phyloP scores from a whole-genome alignment of 2,329 filamentous ascomycete species.

The Alternaria metachromatica region DNA sequence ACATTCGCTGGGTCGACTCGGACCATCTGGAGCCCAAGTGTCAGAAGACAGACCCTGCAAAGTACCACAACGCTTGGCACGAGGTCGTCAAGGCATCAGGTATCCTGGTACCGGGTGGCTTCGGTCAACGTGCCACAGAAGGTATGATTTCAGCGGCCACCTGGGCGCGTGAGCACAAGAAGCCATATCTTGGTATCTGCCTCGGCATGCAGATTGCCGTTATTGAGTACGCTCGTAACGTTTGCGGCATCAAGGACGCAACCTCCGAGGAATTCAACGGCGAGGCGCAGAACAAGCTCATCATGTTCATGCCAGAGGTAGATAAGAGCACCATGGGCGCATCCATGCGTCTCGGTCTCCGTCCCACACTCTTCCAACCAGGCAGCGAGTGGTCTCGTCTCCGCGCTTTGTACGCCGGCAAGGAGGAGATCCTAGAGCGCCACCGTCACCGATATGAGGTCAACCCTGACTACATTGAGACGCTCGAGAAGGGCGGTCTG shows the following conservation, averaged over 20 bases:
- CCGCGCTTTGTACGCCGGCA: slow-evolving; percentile 72
- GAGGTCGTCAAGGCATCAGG: slow-evolving; percentile 73
- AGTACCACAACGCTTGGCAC: slow-evolving; percentile 88
- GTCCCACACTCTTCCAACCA: slow-evolving; percentile 76
- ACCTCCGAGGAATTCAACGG: slow-evolving; percentile 64
- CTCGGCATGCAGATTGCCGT: slow-evolving; percentile 93
- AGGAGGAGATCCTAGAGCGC: slow-evolving; percentile 65
- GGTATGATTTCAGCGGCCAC: slow-evolving; percentile 90
- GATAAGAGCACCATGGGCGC: slow-evolving; percentile 78
- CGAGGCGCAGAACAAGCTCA: slow-evolving; percentile 69
- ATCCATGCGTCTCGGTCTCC: slow-evolving; percentile 84
- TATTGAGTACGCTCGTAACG: slow-evolving; percentile 82
- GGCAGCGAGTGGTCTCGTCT: slow-evolving; percentile 80
- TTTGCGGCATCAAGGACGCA: slow-evolving; percentile 68
- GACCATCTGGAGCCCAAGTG: slow-evolving; percentile 77
- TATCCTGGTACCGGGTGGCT: slow-evolving; percentile 76
- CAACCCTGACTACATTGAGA: slow-evolving; percentile 77
- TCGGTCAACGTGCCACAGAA: slow-evolving; percentile 80
- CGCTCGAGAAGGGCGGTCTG: slow-evolving; percentile 72
- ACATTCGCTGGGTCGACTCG: slow-evolving; percentile 84
- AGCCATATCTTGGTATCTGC: slow-evolving; percentile 88
- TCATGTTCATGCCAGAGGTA: slow-evolving; percentile 94
- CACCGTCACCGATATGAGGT: slow-evolving; percentile 92
- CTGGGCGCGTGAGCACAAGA: slow-evolving; percentile 82
- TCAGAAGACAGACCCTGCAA: slow-evolving; percentile 67